These are phyloP conservation scores for Acanthochlamys bracteata DNA, from an alignment of 106 monocot genomes.

Conservation along the genomic window DNA sequence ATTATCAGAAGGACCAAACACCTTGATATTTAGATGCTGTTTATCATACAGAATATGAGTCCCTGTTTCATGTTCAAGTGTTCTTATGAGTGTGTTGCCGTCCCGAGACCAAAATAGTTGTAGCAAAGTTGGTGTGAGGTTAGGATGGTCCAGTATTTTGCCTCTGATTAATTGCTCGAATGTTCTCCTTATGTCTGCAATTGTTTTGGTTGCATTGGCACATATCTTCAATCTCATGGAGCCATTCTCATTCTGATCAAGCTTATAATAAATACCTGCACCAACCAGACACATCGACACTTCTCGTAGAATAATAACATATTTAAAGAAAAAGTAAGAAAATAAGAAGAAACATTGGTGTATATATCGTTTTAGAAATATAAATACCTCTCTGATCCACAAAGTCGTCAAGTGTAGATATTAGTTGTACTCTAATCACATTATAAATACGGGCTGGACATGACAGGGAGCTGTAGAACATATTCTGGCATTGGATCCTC, in stretches of 20 bases:
- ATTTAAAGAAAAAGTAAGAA: too few relatives aligned
- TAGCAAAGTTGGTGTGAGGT: slow-evolving; percentile 26
- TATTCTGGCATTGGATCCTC: slow-evolving; percentile 67
- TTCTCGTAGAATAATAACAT: too few relatives aligned
- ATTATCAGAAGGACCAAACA: slow-evolving; percentile 43
- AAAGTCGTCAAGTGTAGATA: slow-evolving; percentile 38
- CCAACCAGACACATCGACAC: neutral
- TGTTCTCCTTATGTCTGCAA: slow-evolving; percentile 70
- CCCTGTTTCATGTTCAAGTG: slow-evolving; percentile 52
- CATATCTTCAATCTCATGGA: slow-evolving; percentile 39
- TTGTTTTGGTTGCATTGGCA: slow-evolving; percentile 63
- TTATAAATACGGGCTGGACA: slow-evolving; percentile 55
- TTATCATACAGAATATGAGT: slow-evolving; percentile 65
- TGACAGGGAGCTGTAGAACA: slow-evolving; percentile 61
- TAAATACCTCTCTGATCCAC: slow-evolving; percentile 42
- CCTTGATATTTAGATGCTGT: slow-evolving; percentile 36
- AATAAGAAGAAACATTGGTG: too few relatives aligned
- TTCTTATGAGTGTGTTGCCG: slow-evolving; percentile 39
- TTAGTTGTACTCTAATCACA: slow-evolving; percentile 47
- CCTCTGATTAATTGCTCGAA: slow-evolving; percentile 69
- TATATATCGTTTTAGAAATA: too few relatives aligned
- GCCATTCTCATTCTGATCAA: slow-evolving; percentile 41
- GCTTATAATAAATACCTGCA: slow-evolving; percentile 32
- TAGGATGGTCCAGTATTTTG: slow-evolving; percentile 42
- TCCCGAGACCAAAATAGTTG: slow-evolving; percentile 48